Conservation (phyloP, 129 eudicot species). For the Chrysanthemum seticuspe region DNA sequence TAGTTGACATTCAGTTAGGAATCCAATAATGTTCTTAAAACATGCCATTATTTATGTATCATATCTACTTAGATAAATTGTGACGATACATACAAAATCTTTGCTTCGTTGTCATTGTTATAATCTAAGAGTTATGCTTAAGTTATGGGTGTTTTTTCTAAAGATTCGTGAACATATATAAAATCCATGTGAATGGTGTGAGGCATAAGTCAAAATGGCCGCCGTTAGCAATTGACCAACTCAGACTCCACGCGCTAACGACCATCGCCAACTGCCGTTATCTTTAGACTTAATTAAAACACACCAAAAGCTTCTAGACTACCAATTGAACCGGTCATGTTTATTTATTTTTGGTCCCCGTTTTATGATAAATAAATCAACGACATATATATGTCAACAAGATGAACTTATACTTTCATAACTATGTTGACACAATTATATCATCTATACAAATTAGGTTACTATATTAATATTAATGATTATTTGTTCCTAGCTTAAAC, state of each 20-base stretch:
- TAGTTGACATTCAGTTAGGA: too few species aligned
- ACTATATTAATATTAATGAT: too few species aligned
- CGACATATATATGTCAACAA: background rate
- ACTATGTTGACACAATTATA: background rate
- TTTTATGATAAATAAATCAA: background rate
- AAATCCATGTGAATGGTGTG: conserved; percentile 21
- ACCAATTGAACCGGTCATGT: conserved; percentile 9
- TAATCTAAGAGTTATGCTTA: background rate
- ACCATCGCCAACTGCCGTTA: conserved; percentile 24
- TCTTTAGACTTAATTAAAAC: conserved; percentile 3
- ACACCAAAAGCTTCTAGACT: background rate
- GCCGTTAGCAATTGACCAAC: conserved; percentile 17
- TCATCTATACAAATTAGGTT: too few species aligned
- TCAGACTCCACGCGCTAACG: conserved; percentile 19
- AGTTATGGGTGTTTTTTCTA: background rate
- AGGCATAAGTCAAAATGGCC: conserved; percentile 24
- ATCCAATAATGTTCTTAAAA: background rate
- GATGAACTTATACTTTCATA: background rate
- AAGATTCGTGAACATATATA: background rate
- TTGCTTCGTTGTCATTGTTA: background rate
- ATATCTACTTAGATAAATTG: background rate
- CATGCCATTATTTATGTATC: background rate
- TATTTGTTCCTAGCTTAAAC: background rate
- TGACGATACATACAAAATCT: background rate
- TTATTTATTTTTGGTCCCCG: background rate